phyloP scores from a whole-genome alignment of 192 early-diverging fungal species.

The Coemansia sp. region DNA sequence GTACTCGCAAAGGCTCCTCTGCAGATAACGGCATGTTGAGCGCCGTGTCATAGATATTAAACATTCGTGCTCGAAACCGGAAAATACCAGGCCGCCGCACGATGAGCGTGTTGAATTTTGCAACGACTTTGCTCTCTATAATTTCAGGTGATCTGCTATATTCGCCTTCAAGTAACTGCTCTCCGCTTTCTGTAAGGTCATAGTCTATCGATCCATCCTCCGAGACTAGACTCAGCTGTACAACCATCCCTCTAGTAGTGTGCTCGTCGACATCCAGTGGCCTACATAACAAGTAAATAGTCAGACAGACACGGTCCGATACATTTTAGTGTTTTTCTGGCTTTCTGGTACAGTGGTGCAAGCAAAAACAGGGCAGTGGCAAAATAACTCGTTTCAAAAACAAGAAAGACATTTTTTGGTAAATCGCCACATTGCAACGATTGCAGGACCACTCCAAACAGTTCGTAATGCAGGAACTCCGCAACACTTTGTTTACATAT shows the following conservation, averaged over 20 bases:
- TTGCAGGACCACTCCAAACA: conserved; percentile 2
- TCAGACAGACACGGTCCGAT: no score
- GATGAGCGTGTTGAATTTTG: conserved; percentile 12
- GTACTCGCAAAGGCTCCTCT: conserved; percentile 1
- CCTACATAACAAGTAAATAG: conserved; percentile 17
- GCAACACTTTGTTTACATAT: conserved; percentile 3
- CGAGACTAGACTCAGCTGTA: conserved; percentile 19
- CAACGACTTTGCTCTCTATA: conserved; percentile 15
- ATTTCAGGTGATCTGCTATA: conserved; percentile 13
- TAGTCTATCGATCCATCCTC: conserved; percentile 37
- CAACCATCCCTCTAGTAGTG: conserved; percentile 22
- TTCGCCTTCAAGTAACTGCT: conserved; percentile 19
- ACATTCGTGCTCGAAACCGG: conserved; percentile 27
- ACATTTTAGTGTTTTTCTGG: no score
- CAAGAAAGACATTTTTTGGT: background rate
- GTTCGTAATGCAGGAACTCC: background rate
- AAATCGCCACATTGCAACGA: background rate
- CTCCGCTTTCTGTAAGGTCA: conserved; percentile 17
- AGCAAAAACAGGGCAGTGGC: no score
- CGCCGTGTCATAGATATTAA: conserved; percentile 19
- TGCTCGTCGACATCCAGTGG: conserved; percentile 16
- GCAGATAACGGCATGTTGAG: conserved; percentile 10
- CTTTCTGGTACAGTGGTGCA: no score
- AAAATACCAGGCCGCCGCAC: conserved; percentile 21
- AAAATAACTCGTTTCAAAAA: no score